Evolutionary conservation across 2,329 filamentous ascomycete genomes (phyloP).

Genomic region (Epichloe elymi): DNA sequence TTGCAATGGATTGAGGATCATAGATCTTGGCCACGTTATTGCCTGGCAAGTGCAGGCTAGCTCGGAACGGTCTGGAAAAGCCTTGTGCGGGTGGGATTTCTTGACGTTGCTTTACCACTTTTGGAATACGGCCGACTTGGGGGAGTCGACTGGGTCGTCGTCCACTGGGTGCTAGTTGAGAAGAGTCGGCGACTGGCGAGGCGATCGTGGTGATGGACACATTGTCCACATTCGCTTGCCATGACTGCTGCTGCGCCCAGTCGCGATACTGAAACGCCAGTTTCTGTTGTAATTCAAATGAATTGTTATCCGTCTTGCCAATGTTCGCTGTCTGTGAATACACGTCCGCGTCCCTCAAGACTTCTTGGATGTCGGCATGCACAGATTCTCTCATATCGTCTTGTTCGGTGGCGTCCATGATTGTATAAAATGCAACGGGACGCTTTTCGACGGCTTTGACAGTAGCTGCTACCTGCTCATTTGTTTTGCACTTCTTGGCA

Average conservation of each 20-base stretch:
- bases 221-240: not conserved
- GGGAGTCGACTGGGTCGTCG: slow-evolving; percentile 47
- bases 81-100: slow-evolving; percentile 60
- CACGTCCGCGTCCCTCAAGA: slow-evolving; percentile 36
- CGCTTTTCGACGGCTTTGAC: slow-evolving; percentile 37
- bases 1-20: slow-evolving; percentile 29
- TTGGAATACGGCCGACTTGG: slow-evolving; percentile 76
- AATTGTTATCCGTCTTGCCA: not conserved
- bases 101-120: slow-evolving; percentile 57
- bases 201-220: not conserved
- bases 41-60: slow-evolving; percentile 29
- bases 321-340: slow-evolving; percentile 14
- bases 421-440: slow-evolving; percentile 45
- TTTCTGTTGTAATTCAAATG: not conserved
- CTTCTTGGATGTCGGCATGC: slow-evolving; percentile 25
- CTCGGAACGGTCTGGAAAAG: slow-evolving; percentile 70
- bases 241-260: not conserved
- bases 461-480: slow-evolving; percentile 30
- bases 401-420: slow-evolving; percentile 46
- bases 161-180: slow-evolving; percentile 5
- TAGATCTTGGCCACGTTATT: slow-evolving; percentile 18
- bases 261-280: not conserved
- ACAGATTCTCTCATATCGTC: slow-evolving; percentile 38
- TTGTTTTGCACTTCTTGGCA: slow-evolving; percentile 25
- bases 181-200: not conserved